Conservation (phyloP, 2,329 filamentous ascomycete genomes). For the Sclerotiophoma versabilis region DNA sequence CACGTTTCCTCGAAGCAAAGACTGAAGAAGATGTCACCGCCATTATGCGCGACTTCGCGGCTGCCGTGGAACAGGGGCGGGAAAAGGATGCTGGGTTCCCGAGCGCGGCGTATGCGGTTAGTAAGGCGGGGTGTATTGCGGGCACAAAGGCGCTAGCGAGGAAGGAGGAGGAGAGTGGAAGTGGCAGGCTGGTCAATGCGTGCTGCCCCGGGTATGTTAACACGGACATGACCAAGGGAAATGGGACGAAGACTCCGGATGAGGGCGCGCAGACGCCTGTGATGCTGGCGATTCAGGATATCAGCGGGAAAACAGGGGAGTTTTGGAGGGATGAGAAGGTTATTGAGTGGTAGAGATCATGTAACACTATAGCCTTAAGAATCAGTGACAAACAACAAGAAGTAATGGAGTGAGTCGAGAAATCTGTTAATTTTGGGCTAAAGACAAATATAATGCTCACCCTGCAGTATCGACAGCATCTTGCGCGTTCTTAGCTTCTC, state of each 20-base stretch:
- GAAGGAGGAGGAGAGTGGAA: slow-evolving; percentile 40
- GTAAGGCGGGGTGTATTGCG: slow-evolving; percentile 55
- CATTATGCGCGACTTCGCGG: slow-evolving; percentile 59
- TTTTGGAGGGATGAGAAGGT: slow-evolving; percentile 53
- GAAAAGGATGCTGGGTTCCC: slow-evolving; percentile 60
- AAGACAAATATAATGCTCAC: no score
- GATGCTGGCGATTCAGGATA: slow-evolving; percentile 52
- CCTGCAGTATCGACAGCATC: no score
- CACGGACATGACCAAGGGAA: slow-evolving; percentile 57
- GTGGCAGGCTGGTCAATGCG: slow-evolving; percentile 45
- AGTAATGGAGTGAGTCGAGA: no score
- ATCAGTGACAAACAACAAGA: neutral
- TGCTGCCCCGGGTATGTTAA: slow-evolving; percentile 56
- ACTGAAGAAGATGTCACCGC: slow-evolving; percentile 54
- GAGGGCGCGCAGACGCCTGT: slow-evolving; percentile 56
- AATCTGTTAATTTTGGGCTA: no score
- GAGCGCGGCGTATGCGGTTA: slow-evolving; percentile 58
- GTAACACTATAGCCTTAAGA: neutral
- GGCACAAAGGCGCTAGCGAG: slow-evolving; percentile 50
- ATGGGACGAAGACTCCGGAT: slow-evolving; percentile 50
- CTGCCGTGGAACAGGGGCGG: slow-evolving; percentile 54
- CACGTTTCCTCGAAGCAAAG: slow-evolving; percentile 53
- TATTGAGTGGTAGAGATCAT: slow-evolving; percentile 43
- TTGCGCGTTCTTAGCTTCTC: no score
- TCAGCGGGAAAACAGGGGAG: slow-evolving; percentile 43